Evolutionary conservation across 148 eudicot species (phyloP).

Genomic region (Camellia sinensis): DNA sequence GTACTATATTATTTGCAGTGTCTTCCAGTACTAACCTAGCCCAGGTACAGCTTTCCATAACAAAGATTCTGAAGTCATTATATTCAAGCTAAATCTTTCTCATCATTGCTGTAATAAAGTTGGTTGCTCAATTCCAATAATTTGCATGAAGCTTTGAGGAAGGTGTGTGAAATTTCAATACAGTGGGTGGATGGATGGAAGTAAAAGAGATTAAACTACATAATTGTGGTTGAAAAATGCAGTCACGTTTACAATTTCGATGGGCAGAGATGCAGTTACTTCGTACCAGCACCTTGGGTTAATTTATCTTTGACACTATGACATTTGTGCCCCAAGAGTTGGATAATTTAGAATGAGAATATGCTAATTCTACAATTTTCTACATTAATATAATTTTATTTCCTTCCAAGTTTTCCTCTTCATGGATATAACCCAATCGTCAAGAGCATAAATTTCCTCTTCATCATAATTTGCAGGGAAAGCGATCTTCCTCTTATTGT

Average conservation of each 20-base stretch:
- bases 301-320: neutral
- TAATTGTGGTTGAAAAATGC: no score
- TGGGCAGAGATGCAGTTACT: no score
- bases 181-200: no score
- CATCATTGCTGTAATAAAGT: neutral
- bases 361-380: no score
- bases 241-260: no score
- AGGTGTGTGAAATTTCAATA: no score
- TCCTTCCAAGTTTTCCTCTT: no score
- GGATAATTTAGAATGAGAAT: neutral
- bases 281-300: no score
- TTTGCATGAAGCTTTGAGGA: neutral
- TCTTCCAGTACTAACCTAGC: neutral
- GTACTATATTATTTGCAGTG: neutral
- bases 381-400: no score
- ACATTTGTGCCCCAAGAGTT: neutral
- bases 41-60: neutral
- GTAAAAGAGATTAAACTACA: no score
- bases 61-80: neutral
- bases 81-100: neutral
- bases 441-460: neutral
- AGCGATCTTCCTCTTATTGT: conserved; percentile 82
- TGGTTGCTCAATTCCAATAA: neutral
- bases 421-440: no score
- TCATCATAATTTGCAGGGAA: conserved; percentile 42